Conservation (phyloP, 2,329 filamentous ascomycete genomes). For the Nakataea oryzae region DNA sequence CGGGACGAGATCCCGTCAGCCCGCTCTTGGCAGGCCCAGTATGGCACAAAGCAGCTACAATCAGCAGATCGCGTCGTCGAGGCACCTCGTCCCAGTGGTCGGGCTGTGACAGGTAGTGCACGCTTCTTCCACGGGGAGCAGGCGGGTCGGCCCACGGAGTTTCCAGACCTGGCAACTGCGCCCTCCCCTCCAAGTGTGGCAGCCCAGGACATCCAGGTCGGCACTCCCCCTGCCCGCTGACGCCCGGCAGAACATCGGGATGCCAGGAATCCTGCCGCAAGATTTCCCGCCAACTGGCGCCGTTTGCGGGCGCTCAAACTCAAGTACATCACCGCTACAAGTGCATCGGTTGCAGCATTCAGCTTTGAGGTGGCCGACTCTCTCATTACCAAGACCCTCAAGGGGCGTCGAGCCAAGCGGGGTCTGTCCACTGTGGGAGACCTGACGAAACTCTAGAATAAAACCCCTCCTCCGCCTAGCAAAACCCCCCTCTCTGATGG, state of each 20-base stretch:
- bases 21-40: background rate
- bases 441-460: conserved; percentile 5
- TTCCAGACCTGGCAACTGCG: background rate
- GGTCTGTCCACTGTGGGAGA: conserved; percentile 16
- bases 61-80: too few relatives aligned
- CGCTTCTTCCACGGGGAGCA: too few relatives aligned
- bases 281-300: background rate
- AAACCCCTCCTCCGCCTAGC: background rate
- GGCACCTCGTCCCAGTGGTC: too few relatives aligned
- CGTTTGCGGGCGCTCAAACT: too few relatives aligned
- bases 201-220: too few relatives aligned
- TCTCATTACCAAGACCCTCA: conserved; percentile 25
- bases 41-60: background rate
- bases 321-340: background rate
- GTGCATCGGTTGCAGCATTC: background rate
- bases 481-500: background rate
- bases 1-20: background rate
- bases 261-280: background rate
- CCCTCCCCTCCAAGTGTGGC: too few relatives aligned
- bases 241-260: background rate
- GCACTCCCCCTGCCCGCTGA: background rate
- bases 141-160: background rate
- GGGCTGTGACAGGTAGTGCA: too few relatives aligned
- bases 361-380: conserved; percentile 23
- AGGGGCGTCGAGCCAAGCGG: conserved; percentile 18